Base-by-base conservation (phyloP, 1,284 basidiomycete genomes). In the Marasmius tenuissimus region DNA sequence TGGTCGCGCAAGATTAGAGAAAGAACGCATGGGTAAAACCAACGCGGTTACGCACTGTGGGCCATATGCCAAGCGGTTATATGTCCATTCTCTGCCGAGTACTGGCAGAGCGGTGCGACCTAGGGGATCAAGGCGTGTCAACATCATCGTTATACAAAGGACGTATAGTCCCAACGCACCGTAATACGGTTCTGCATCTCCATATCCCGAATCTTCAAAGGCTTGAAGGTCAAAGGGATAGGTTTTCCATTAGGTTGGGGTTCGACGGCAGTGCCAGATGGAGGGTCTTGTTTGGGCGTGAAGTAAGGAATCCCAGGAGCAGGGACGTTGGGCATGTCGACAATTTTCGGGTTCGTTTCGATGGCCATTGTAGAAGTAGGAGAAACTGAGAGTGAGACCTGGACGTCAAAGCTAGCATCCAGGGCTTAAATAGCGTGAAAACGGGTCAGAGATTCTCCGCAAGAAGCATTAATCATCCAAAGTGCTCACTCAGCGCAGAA, bases 161-260 rank as follows among this genome's bases (percentile, higher is more conserved):
- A 40, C 39, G 9, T 40, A 9, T 9, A 11, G 37, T 10, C 18
- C n/a, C 18, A 5, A 68, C 81, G 62, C 57, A 89, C 89, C 60
- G 84, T 86, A 45, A 91, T 85, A 39, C 88, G 77, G 73, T 94
- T 92, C 60, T 87, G 88, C 74, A 93, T 88, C 8, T 80, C 82
- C 0, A 87, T 76, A n/a, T 85, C 86, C 22, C 87, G 78, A 60
- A 92, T 85, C 62, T 76, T 84, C 58, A 92, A 68, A 7, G 86
- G 85, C 66, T 85, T 77, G 72, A 92, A 91, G 2, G 91, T 69
- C 65, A 80, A 83, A 0, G 88, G 87, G n/a, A 85, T 78, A 1
- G 75, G 70, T 39, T 71, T 76, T 8, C 72, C 78, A 64, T 78
- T 71, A 1, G 77, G 76, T 53, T 82, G 78, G 14, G 78, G 77